phyloP scores from a whole-genome alignment of 495 filamentous ascomycete genomes.

The Cercophora sp. region DNA sequence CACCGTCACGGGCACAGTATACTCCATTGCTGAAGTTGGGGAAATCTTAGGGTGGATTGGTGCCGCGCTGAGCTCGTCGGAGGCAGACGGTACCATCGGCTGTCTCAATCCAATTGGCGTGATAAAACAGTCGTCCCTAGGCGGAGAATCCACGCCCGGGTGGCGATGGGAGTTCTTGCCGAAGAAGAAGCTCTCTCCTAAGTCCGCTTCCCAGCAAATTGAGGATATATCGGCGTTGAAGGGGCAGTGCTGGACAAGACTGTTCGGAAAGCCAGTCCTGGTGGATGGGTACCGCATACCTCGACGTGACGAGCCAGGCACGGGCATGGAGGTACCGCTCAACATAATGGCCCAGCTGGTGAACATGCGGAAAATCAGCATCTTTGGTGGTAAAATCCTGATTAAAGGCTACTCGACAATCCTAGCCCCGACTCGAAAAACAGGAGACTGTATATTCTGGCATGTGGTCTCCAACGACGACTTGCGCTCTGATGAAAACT shows the following conservation, averaged over 20 bases:
- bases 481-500: neutral
- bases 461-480: neutral
- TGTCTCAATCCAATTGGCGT: too few species aligned
- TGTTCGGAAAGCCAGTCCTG: neutral
- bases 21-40: neutral
- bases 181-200: neutral
- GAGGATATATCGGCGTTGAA: neutral
- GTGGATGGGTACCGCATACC: constrained; percentile 1
- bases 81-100: neutral
- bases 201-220: neutral
- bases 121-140: too few species aligned
- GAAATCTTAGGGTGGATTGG: neutral
- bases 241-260: neutral
- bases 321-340: neutral
- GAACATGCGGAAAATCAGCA: too few species aligned
- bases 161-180: too few species aligned
- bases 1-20: neutral
- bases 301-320: neutral
- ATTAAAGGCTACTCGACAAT: constrained; percentile 4
- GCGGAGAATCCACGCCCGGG: too few species aligned
- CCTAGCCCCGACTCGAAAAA: neutral
- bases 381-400: neutral
- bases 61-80: neutral
- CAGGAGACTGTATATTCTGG: too few species aligned
- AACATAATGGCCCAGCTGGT: neutral